A percentile compares a stretch with the other conserved stretches of the same genome.
These are phyloP conservation scores for Fusarium sp. DNA, from an alignment of 2,329 filamentous ascomycete species.

Conservation along the genomic window DNA sequence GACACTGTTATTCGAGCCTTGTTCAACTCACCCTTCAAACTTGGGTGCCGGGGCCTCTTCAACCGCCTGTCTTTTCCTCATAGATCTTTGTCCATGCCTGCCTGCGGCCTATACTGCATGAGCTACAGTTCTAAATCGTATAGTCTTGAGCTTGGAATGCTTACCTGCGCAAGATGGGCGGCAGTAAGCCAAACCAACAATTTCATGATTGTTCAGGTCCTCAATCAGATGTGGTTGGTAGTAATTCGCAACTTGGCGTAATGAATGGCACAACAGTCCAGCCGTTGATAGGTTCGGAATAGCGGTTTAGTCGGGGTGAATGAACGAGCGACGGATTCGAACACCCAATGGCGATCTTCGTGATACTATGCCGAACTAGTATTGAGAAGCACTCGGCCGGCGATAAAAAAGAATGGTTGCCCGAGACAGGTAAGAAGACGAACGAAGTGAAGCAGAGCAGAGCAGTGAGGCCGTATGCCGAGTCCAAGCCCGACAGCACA, in stretches of 20 bases:
- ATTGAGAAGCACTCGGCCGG: conserved; percentile 14
- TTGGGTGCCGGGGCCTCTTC: conserved; percentile 21
- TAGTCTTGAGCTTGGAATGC: neutral
- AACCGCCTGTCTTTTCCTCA: conserved; percentile 32
- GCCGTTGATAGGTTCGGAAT: conserved; percentile 29
- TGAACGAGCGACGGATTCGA: conserved; percentile 23
- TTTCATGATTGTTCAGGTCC: conserved; percentile 23
- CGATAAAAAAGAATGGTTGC: conserved; percentile 31
- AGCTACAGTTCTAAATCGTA: neutral
- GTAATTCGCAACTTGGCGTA: conserved; percentile 16
- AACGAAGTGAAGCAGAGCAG: neutral
- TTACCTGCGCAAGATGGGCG: conserved; percentile 34
- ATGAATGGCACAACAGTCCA: conserved; percentile 41
- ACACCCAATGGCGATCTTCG: neutral
- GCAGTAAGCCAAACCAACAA: conserved; percentile 32
- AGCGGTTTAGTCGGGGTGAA: neutral
- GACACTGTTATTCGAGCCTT: neutral
- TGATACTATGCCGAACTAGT: conserved; percentile 6
- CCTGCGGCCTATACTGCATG: conserved; percentile 28
- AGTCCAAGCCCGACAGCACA: conserved; percentile 32
- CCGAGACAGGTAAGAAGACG: conserved; percentile 35
- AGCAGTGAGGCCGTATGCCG: conserved; percentile 18
- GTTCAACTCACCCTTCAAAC: conserved; percentile 39
- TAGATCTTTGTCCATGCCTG: conserved; percentile 21
- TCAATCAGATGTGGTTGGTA: neutral